Percentiles rank a stretch among this genome's conserved stretches.
phyloP scores from a whole-genome alignment of 345 rosid species.

The Salix suchowensis region DNA sequence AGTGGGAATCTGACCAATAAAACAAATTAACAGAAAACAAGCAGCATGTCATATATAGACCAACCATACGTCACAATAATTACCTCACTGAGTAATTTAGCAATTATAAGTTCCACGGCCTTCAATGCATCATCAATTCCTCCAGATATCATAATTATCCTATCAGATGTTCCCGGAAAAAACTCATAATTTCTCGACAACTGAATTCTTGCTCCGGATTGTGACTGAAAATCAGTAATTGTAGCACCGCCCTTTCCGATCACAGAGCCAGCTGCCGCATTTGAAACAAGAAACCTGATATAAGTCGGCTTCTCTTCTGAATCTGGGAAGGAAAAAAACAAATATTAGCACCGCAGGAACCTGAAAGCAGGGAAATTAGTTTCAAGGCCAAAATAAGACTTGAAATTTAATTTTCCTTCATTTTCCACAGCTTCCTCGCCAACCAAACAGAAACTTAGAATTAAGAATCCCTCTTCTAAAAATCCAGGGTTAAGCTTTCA shows the following conservation, averaged over 20 bases:
- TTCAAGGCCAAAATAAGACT: background rate
- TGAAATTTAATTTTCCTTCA: background rate
- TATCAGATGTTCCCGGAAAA: conserved; percentile 93
- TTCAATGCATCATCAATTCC: conserved; percentile 61
- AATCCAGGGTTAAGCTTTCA: conserved; percentile 14
- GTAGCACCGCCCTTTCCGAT: conserved; percentile 99
- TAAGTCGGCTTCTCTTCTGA: conserved; percentile 72
- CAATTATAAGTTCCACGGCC: conserved; percentile 82
- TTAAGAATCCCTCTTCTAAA: background rate
- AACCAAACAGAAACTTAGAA: background rate
- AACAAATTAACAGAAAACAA: conserved; percentile 10
- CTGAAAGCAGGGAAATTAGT: background rate
- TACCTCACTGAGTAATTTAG: conserved; percentile 88
- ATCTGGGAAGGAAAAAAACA: conserved; percentile 32
- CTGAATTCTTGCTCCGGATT: conserved; percentile 94
- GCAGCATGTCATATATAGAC: background rate
- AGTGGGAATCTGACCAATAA: conserved; percentile 54
- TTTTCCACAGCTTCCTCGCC: background rate
- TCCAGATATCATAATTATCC: conserved; percentile 89
- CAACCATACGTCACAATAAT: conserved; percentile 11
- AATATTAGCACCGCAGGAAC: background rate
- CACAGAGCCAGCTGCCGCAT: conserved; percentile 97
- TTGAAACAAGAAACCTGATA: conserved; percentile 85
- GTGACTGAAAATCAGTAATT: conserved; percentile 89
- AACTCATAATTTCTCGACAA: conserved; percentile 88